Evolutionary conservation across 805 yeast genomes (phyloP).

Genomic region (Yarrowia osloensis): DNA sequence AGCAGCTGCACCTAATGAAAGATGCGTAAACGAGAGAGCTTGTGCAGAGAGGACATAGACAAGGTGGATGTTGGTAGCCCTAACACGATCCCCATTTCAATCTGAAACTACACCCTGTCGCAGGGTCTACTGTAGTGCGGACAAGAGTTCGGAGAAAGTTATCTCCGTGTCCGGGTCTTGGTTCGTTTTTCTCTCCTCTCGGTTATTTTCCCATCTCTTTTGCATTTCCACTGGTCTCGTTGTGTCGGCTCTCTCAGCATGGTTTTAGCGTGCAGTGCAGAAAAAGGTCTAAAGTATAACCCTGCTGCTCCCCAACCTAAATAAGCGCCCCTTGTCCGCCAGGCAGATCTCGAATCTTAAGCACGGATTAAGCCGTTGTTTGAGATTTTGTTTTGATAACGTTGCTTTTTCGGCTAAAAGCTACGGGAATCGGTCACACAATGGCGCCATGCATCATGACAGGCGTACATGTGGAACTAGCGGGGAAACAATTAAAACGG

Average conservation of each 20-base stretch:
- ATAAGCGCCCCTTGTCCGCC: background rate
- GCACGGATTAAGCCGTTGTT: constrained; percentile 15
- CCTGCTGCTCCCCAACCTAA: background rate
- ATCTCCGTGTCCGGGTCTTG: background rate
- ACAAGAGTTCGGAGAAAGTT: background rate
- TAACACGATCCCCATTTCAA: no score
- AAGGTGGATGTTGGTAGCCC: no score
- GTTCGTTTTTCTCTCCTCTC: background rate
- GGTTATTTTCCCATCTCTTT: background rate
- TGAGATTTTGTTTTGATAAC: constrained; percentile 15
- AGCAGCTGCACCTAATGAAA: background rate
- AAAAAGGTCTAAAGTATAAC: background rate
- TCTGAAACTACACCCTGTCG: constrained; percentile 15
- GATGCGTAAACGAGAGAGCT: no score
- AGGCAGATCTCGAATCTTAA: constrained; percentile 2
- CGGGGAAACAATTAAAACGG: background rate
- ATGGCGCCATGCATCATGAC: constrained; percentile 13
- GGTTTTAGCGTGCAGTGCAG: background rate
- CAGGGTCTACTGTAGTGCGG: background rate
- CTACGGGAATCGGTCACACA: constrained; percentile 16
- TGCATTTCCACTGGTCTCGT: background rate
- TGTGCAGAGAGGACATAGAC: no score
- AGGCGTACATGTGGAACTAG: background rate
- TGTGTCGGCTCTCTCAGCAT: background rate
- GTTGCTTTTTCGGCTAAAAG: constrained; percentile 22